These are phyloP conservation scores for Mangifera indica DNA, from an alignment of 345 rosid species.

Conservation along the genomic window DNA sequence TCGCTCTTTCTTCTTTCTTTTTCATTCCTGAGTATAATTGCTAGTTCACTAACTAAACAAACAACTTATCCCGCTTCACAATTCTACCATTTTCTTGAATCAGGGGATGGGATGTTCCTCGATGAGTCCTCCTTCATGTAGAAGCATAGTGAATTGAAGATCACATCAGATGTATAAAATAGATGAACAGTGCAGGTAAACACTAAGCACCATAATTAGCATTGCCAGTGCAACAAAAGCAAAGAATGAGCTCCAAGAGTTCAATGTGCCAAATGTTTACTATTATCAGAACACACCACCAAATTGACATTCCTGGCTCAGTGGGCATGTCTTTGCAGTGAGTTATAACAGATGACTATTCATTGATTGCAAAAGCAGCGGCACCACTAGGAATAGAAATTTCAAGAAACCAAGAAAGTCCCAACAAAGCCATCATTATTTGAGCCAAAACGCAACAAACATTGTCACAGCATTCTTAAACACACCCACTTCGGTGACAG, in stretches of 20 bases:
- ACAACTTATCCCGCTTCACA: neutral
- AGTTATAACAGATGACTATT: neutral
- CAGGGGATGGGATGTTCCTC: neutral
- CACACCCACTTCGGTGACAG: neutral
- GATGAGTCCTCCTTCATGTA: neutral
- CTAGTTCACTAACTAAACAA: neutral
- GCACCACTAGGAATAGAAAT: neutral
- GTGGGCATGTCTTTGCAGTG: neutral
- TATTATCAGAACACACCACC: neutral
- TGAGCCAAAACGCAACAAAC: too few species aligned
- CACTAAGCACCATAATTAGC: neutral
- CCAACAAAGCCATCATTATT: neutral
- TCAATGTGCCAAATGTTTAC: neutral
- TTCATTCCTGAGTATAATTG: neutral
- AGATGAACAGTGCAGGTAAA: neutral
- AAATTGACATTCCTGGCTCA: neutral
- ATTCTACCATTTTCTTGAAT: neutral
- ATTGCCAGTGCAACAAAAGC: neutral
- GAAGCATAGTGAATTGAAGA: neutral
- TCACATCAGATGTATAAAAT: neutral
- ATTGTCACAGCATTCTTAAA: too few species aligned
- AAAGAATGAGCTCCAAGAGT: neutral
- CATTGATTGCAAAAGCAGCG: neutral
- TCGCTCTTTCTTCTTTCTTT: neutral
- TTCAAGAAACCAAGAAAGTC: neutral